Base-by-base conservation (phyloP, 306 rosid genomes). In the Prunus salicina region DNA sequence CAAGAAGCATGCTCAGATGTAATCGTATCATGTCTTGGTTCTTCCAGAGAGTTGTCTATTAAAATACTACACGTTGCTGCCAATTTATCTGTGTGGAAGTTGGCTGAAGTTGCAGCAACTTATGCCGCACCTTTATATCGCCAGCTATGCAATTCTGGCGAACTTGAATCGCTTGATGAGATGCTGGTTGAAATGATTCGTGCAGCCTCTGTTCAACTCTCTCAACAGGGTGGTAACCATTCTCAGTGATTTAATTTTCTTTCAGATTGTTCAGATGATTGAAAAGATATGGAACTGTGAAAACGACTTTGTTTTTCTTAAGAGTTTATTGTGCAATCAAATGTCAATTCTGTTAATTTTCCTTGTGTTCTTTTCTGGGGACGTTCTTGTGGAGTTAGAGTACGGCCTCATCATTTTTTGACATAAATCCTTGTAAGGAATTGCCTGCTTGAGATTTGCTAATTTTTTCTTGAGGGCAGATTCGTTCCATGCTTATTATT, bases 141-240 rank as follows among this genome's bases (percentile, higher is more conserved):
- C 34, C 94, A 90, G 77, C 87, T 94, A 55, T 82, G 81, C 50
- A 87, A 88, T 83, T 86, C 91, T 53, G 87, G 97, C 74, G 89
- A 91, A 78, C 91, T 94, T 13, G 91, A 89, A 66, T 87, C 76
- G 15, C 81, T 91, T 71, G 96, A 94, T 67, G 97, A 89, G 45
- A 69, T 65, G 13, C 83, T 91, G 62, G 87, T 83, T 79, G 73
- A 88, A 70, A 79, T 86, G 76, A 78, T 94, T 70, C 91, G 84
- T 85, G 85, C 84, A 49, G 94, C 96, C 66, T 91, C 93, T 24
- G 83, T 88, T 70, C 84, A 78, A 75, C 84, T 85, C 75, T 71
- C 90, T 75, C 91, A 79, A 78, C 89, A 86, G 83, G 85, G 80
- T 4, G 79, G 82, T 57, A 73, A 51, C 47, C 64, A 65, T 30